phyloP scores from a whole-genome alignment of 768 basidiomycete species.

The Pisolithus tinctorius region DNA sequence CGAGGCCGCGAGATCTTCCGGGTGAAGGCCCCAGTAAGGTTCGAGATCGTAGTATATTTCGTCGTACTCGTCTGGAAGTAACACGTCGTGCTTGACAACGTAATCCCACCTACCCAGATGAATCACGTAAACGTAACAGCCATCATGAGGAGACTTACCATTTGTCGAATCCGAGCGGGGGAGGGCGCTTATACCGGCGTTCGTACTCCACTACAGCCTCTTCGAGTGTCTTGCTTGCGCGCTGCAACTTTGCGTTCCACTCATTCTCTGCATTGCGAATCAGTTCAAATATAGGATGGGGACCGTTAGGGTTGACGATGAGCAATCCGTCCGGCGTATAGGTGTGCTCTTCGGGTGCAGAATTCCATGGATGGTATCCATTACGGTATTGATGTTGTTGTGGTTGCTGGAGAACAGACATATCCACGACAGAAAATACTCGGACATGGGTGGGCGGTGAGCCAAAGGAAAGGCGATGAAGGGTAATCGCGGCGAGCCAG shows the following conservation, averaged over 20 bases:
- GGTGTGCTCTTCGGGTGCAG: constrained; percentile 13
- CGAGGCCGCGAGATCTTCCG: constrained; percentile 14
- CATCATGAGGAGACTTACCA: constrained; percentile 25
- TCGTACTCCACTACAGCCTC: constrained; percentile 35
- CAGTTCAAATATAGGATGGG: constrained; percentile 41
- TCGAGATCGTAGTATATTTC: constrained; percentile 34
- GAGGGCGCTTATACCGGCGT: constrained; percentile 27
- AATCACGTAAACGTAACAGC: too few relatives aligned
- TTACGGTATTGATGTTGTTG: not conserved
- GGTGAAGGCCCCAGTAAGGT: constrained; percentile 32
- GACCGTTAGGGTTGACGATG: constrained; percentile 27
- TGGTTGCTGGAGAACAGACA: not conserved
- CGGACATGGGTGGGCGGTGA: not conserved
- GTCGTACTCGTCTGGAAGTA: constrained; percentile 42
- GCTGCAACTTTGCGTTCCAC: constrained; percentile 30
- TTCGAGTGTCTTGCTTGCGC: constrained; percentile 31
- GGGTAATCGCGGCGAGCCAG: too few relatives aligned
- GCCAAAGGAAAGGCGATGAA: too few relatives aligned
- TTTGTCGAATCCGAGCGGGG: constrained; percentile 37
- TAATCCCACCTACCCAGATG: constrained; percentile 33
- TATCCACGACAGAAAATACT: not conserved
- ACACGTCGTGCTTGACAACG: constrained; percentile 31
- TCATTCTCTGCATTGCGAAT: constrained; percentile 29
- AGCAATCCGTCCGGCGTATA: constrained; percentile 25
- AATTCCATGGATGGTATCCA: not conserved